Evolutionary conservation across 768 basidiomycete species (phyloP).

Genomic region (Panus rudis): DNA sequence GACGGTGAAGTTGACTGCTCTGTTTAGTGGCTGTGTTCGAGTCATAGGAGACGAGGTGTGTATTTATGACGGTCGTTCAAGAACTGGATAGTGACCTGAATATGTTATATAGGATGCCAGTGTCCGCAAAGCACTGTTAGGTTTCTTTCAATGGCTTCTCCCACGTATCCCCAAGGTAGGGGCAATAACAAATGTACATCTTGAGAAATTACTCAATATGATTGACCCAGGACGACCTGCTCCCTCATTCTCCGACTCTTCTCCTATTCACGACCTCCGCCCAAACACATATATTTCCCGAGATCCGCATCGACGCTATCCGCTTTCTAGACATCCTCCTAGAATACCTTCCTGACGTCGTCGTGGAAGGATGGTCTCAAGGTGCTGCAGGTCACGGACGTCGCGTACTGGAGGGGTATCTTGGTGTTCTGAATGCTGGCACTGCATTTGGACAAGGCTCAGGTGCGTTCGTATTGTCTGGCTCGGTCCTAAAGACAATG

Average conservation of each 20-base stretch:
- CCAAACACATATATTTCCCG: constrained; percentile 91
- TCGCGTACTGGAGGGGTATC: constrained; percentile 71
- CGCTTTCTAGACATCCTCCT: constrained; percentile 73
- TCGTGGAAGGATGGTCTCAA: constrained; percentile 64
- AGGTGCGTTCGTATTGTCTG: constrained; percentile 29
- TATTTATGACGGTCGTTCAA: constrained; percentile 5
- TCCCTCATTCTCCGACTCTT: constrained; percentile 68
- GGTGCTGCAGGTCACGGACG: constrained; percentile 45
- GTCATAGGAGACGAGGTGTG: constrained; percentile 78
- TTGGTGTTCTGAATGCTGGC: constrained; percentile 69
- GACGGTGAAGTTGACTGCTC: constrained; percentile 39
- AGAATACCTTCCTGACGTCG: constrained; percentile 56
- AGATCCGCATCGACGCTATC: constrained; percentile 87
- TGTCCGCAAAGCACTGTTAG: constrained; percentile 67
- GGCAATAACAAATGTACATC: neutral
- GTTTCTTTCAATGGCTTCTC: constrained; percentile 70
- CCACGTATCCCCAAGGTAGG: constrained; percentile 39
- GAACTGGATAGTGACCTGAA: constrained; percentile 1
- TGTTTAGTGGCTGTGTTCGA: constrained; percentile 59
- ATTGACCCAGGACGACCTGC: constrained; percentile 49
- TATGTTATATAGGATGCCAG: constrained; percentile 53
- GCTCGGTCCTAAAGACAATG: neutral
- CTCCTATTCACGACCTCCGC: constrained; percentile 86
- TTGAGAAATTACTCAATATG: neutral
- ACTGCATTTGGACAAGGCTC: constrained; percentile 52